Evolutionary conservation across 148 eudicot genomes (phyloP).

Genomic region (Vaccinium vitisidaea): DNA sequence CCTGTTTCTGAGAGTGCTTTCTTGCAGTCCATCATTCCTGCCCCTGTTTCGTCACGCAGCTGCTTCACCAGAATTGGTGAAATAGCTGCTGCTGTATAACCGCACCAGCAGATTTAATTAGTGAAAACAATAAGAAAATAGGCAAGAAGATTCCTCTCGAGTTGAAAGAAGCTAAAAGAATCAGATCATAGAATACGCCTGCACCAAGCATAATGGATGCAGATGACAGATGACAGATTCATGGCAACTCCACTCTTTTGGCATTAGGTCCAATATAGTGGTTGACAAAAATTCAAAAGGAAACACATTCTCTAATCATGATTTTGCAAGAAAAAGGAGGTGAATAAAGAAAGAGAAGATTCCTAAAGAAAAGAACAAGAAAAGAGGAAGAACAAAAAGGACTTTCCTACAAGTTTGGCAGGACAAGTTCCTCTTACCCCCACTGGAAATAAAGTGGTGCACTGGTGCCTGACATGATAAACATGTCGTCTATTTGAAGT

Average conservation of each 20-base stretch:
- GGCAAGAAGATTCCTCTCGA: neutral
- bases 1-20: constrained; percentile 82
- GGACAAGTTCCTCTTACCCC: neutral
- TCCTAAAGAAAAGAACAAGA: neutral
- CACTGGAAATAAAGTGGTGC: neutral
- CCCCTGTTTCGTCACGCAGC: constrained; percentile 87
- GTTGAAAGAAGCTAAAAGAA: constrained; percentile 4
- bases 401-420: neutral
- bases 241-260: neutral
- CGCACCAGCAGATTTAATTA: neutral
- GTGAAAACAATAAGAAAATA: neutral
- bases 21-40: constrained; percentile 99
- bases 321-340: neutral
- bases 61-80: constrained; percentile 93
- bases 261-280: neutral
- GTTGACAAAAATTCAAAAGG: neutral
- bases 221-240: constrained; percentile 4
- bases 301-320: neutral
- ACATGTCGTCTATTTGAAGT: neutral
- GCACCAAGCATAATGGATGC: neutral
- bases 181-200: neutral
- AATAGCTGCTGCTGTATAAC: constrained; percentile 50
- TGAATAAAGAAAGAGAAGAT: neutral
- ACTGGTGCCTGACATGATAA: neutral
- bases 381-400: neutral